Evolutionary conservation across 208 protist genomes (phyloP).

Genomic region (Leishmania aethiopica): DNA sequence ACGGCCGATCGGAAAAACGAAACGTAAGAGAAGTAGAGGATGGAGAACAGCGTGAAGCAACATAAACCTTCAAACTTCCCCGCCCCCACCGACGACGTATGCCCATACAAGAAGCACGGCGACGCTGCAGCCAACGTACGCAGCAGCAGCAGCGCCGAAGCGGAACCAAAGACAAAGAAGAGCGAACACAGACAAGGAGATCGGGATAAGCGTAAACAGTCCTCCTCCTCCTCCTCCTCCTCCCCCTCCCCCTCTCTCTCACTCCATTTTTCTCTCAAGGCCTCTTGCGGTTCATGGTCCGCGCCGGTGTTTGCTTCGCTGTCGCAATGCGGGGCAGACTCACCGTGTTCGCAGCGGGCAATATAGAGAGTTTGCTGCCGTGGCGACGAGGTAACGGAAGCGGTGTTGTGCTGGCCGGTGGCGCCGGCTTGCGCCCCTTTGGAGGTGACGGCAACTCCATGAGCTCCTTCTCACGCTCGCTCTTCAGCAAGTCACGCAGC

Average conservation of each 20-base stretch:
- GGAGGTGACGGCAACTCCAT: conserved; percentile 37
- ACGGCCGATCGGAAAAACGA: neutral
- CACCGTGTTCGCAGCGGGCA: neutral
- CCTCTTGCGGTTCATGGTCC: neutral
- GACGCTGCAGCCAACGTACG: neutral
- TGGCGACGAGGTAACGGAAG: neutral
- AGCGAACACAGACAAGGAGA: neutral
- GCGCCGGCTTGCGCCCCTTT: conserved; percentile 18
- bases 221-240: too few species aligned
- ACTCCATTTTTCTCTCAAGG: neutral
- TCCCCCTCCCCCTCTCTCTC: too few species aligned
- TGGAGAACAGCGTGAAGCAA: neutral
- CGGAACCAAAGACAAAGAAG: neutral
- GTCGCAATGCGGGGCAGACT: conserved; percentile 10
- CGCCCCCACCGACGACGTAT: neutral
- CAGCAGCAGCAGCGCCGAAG: neutral
- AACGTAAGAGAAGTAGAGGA: neutral
- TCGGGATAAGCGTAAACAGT: neutral
- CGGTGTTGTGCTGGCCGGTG: neutral
- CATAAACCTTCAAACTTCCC: neutral
- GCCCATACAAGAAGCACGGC: neutral
- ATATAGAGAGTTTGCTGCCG: conserved; percentile 5
- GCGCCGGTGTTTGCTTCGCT: neutral
- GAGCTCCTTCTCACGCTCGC: conserved; percentile 75
- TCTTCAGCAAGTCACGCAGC: conserved; percentile 85